Evolutionary conservation across 169 alveolate genomes (phyloP).

Genomic region (Pseudocohnilembus persalinus): DNA sequence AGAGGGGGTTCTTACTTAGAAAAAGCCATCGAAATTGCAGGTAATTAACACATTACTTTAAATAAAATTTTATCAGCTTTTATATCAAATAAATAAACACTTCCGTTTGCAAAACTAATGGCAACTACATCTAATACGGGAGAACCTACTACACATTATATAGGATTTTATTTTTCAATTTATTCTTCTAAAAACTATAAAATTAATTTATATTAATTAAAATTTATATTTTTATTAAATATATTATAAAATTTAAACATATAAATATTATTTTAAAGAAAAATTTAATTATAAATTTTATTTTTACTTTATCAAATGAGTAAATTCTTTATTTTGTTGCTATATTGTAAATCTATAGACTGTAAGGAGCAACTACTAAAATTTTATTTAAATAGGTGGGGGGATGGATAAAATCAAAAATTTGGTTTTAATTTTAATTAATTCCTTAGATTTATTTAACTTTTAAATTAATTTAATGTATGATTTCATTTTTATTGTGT

Average conservation of each 20-base stretch:
- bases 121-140: slow-evolving; percentile 21
- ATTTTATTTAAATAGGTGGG: slow-evolving; percentile 24
- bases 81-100: background rate
- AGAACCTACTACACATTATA: slow-evolving; percentile 1
- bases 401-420: slow-evolving; percentile 13
- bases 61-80: slow-evolving; percentile 7
- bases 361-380: background rate
- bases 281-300: too few relatives aligned
- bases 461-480: background rate
- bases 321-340: background rate
- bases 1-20: slow-evolving; percentile 20
- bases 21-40: slow-evolving; percentile 18
- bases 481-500: background rate
- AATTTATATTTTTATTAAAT: too few relatives aligned
- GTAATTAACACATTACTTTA: background rate
- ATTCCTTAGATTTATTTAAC: background rate
- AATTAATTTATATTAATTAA: too few relatives aligned
- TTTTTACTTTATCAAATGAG: background rate
- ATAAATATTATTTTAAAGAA: too few relatives aligned
- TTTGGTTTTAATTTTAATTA: background rate
- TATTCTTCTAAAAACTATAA: background rate
- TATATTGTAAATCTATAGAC: slow-evolving; percentile 16
- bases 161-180: background rate
- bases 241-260: too few relatives aligned
- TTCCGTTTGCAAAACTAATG: slow-evolving; percentile 15